Base-by-base conservation (phyloP, 805 yeast genomes). In the Candida adriatica region DNA sequence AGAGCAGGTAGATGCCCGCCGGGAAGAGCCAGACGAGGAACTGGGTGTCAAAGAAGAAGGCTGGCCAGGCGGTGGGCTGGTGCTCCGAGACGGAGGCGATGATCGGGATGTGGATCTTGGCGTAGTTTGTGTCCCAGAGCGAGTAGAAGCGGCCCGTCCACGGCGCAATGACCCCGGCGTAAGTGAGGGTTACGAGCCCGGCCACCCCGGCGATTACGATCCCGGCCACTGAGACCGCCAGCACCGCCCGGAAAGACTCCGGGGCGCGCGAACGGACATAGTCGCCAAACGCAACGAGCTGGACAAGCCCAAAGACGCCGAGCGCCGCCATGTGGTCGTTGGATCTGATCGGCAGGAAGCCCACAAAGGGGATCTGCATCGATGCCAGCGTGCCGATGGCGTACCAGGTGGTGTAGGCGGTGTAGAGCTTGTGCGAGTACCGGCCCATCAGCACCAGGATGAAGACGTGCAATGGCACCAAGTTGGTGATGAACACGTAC, bases 21-120 rank as follows among this genome's bases (percentile, higher is more conserved):
- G 99, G 98, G 84, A 92, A 92, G 46, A 92, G 68, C 98, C 98
- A 94, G 50, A 90, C 84, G 61, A 92, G 68, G 68, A 90, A 74
- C 50, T 78, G 84, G 31, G 92, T 79, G 58, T 92, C 98, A 56
- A 90, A 85, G 73, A 86, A 92, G 59, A 92, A 94, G 9, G 96
- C 77, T 8, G 97, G 95, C 99, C 99, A 92, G 4, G 98, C 95
- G n/a, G 97, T 90, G 38, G 99, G 99, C 68, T 92, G 99, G 67
- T 92, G 99, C 65, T 92, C 99, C 10, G 96, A 85, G 23, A 92
- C 98, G 4, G 96, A 88, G 2, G 99, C 98, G 61, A 92, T 92
- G 55, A 92, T 92, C 27, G 98, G 99, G 50, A 92, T 92, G 56
- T 92, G 98, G 45, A 92, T 83, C 66, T 88, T 90, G 41, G 99